Conservation (phyloP, 2,329 filamentous ascomycete genomes). For the Fusarium acutatum region DNA sequence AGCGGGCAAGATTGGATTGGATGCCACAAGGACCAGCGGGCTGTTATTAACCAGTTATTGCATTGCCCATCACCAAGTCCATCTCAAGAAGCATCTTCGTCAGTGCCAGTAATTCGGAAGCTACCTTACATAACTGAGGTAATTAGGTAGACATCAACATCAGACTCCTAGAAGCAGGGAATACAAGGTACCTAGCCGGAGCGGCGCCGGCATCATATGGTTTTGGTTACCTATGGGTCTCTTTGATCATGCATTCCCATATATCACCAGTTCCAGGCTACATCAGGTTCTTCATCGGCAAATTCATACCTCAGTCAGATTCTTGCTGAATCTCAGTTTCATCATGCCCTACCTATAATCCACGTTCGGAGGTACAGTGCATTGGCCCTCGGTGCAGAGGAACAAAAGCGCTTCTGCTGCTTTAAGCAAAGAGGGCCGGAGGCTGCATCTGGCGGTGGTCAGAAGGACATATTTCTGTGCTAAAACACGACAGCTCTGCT, state of each 20-base stretch:
- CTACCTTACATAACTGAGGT: background rate
- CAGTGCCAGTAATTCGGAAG: background rate
- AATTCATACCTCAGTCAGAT: constrained; percentile 6
- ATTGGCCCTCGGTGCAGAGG: background rate
- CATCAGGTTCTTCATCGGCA: constrained; percentile 12
- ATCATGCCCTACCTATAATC: background rate
- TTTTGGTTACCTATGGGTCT: constrained; percentile 3
- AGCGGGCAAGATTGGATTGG: background rate
- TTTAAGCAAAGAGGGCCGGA: constrained; percentile 4
- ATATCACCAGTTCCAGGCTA: constrained; percentile 11
- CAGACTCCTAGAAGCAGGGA: background rate
- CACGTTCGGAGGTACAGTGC: background rate
- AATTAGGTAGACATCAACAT: background rate
- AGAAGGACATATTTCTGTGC: constrained; percentile 23
- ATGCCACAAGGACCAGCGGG: constrained; percentile 3
- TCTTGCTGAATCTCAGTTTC: background rate
- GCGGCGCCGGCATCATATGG: constrained; percentile 8
- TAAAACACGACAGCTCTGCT: background rate
- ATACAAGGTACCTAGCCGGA: background rate
- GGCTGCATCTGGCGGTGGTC: constrained; percentile 21
- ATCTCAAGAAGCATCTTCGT: background rate
- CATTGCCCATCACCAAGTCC: background rate
- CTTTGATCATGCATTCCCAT: constrained; percentile 20
- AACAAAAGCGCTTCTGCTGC: constrained; percentile 7
- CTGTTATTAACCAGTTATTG: background rate